phyloP scores from a whole-genome alignment of 805 yeast species.

The Tetrapisispora taiwanensis region DNA sequence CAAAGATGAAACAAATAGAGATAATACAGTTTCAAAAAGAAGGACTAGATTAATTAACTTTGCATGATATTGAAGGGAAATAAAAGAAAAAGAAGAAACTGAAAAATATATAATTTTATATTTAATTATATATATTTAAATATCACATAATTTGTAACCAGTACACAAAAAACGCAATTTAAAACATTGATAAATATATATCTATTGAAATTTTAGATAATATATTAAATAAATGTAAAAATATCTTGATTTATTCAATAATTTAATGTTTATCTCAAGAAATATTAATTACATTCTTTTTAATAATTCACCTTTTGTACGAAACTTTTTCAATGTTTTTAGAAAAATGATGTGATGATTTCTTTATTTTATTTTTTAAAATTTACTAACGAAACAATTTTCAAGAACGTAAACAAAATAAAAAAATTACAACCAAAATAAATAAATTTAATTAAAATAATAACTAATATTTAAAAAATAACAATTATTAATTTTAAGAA shows the following conservation, averaged over 20 bases:
- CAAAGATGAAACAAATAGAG: neutral
- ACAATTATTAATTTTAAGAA: neutral
- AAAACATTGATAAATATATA: too few species aligned
- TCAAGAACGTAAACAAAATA: neutral
- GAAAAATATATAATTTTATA: neutral
- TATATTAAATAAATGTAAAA: too few species aligned
- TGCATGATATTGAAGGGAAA: neutral
- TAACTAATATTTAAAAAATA: too few species aligned
- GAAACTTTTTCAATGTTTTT: neutral
- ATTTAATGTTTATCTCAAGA: too few species aligned
- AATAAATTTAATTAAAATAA: too few species aligned
- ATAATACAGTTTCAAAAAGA: conserved; percentile 22
- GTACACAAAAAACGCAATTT: neutral
- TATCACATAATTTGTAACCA: neutral
- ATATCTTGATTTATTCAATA: too few species aligned
- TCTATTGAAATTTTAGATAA: too few species aligned
- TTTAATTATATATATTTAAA: neutral
- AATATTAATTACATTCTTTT: neutral
- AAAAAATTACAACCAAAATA: neutral
- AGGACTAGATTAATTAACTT: conserved; percentile 26
- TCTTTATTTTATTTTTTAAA: neutral
- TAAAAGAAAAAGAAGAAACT: neutral
- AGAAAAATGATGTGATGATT: neutral
- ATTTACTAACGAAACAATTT: neutral
- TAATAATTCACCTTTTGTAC: neutral